phyloP scores from a whole-genome alignment of 495 filamentous ascomycete species.

The Trichoderma virens region DNA sequence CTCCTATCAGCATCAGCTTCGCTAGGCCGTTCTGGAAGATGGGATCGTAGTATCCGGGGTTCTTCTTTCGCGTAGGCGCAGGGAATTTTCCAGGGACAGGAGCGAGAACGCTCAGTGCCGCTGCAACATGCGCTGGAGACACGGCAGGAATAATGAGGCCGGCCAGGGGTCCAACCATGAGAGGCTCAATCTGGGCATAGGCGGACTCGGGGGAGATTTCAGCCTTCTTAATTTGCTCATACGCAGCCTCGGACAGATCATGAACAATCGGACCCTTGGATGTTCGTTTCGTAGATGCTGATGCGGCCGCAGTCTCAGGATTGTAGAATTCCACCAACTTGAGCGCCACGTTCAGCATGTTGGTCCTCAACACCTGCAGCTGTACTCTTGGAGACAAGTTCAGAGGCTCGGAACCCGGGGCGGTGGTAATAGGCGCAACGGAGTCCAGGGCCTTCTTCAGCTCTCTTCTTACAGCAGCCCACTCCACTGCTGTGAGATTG shows the following conservation, averaged over 20 bases:
- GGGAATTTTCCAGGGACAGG: slow-evolving; percentile 67
- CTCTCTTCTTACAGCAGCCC: slow-evolving; percentile 80
- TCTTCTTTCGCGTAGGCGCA: slow-evolving; percentile 62
- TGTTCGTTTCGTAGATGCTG: slow-evolving; percentile 15
- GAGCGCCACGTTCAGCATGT: slow-evolving; percentile 78
- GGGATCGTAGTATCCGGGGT: slow-evolving; percentile 72
- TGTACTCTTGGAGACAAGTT: slow-evolving; percentile 48
- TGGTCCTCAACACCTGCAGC: slow-evolving; percentile 76
- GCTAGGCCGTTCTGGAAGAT: slow-evolving; percentile 69
- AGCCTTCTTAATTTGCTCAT: slow-evolving; percentile 47
- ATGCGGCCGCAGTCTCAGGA: slow-evolving; percentile 40
- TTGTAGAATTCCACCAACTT: slow-evolving; percentile 82
- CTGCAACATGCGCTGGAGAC: slow-evolving; percentile 72
- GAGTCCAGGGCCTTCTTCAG: slow-evolving; percentile 58
- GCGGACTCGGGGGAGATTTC: slow-evolving; percentile 30
- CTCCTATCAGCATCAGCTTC: slow-evolving; percentile 81
- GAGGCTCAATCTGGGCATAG: slow-evolving; percentile 55
- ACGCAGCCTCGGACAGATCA: slow-evolving; percentile 63
- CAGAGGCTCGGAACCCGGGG: slow-evolving; percentile 14
- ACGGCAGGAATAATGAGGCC: slow-evolving; percentile 74
- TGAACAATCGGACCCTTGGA: slow-evolving; percentile 54
- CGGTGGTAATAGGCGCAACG: slow-evolving; percentile 27
- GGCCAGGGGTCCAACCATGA: slow-evolving; percentile 74
- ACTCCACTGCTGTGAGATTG: slow-evolving; percentile 83
- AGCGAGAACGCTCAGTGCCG: slow-evolving; percentile 64